phyloP scores from a whole-genome alignment of 192 early-diverging fungal species.

The Funneliformis mosseae region DNA sequence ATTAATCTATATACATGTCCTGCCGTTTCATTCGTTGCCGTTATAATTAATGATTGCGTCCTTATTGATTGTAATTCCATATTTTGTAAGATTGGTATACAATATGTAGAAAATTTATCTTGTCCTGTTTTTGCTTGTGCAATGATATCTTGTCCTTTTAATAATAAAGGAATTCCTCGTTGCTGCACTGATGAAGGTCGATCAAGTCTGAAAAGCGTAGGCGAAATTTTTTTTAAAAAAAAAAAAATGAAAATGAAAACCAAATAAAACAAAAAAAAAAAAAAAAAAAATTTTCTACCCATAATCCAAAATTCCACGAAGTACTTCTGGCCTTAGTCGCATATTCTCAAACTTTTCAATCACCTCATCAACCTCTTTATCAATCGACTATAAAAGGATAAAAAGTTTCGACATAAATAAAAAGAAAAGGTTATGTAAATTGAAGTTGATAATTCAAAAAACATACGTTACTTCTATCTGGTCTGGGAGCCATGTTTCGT shows the following conservation, averaged over 20 bases:
- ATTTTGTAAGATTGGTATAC: conserved; percentile 96
- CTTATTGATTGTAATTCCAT: conserved; percentile 76
- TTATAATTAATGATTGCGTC: conserved; percentile 95
- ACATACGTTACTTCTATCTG: background rate
- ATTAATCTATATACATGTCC: conserved; percentile 97
- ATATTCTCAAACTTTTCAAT: background rate
- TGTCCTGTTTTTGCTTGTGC: conserved; percentile 99
- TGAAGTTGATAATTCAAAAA: background rate
- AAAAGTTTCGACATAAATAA: background rate
- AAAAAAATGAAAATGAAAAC: background rate
- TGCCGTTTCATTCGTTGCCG: conserved; percentile 98
- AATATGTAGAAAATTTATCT: conserved; percentile 99
- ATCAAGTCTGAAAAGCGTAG: conserved; percentile 75
- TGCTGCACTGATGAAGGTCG: conserved; percentile 96
- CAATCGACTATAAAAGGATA: background rate
- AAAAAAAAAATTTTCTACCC: background rate
- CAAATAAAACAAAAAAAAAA: background rate
- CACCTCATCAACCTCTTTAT: background rate
- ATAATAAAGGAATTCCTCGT: conserved; percentile 94
- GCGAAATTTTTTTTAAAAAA: background rate
- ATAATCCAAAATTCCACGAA: background rate
- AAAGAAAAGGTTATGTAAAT: background rate
- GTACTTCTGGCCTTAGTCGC: background rate
- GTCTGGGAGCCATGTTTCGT: background rate
- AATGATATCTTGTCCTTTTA: conserved; percentile 97